phyloP scores from a whole-genome alignment of 2,329 filamentous ascomycete genomes.

The Ophiocordyceps sinensis region DNA sequence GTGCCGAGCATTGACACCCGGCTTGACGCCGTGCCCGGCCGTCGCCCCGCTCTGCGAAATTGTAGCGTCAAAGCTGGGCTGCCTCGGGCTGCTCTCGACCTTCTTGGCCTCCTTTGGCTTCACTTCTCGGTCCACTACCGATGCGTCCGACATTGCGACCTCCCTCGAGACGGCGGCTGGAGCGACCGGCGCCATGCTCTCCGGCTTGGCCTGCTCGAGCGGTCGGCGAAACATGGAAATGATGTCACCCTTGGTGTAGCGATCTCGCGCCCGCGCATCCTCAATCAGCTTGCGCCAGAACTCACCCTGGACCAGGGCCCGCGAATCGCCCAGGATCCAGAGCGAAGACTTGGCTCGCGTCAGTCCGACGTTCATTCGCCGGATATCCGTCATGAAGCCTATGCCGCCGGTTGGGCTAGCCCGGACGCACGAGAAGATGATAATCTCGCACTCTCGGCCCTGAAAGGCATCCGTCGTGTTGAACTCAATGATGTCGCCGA shows the following conservation, averaged over 20 bases:
- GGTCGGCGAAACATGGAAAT: constrained; percentile 32
- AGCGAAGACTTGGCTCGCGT: constrained; percentile 93
- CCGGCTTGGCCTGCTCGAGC: constrained; percentile 19
- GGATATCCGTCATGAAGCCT: constrained; percentile 94
- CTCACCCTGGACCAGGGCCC: constrained; percentile 70
- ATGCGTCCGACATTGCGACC: constrained; percentile 3
- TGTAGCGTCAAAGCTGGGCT: not conserved
- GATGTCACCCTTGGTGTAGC: constrained; percentile 58
- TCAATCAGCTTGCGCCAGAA: constrained; percentile 83
- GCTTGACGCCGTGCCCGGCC: not conserved
- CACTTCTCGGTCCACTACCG: not conserved
- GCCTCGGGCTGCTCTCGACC: not conserved
- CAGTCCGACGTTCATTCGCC: constrained; percentile 97
- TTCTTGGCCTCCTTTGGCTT: not conserved
- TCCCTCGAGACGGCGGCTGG: constrained; percentile 2
- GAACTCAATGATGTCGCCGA: constrained; percentile 78
- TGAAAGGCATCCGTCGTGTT: constrained; percentile 98
- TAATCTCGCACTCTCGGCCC: constrained; percentile 90
- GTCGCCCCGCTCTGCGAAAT: not conserved
- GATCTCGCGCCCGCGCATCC: constrained; percentile 59
- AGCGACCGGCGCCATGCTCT: not conserved
- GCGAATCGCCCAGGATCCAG: constrained; percentile 90
- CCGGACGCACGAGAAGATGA: constrained; percentile 97
- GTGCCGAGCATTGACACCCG: not conserved
- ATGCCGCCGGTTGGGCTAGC: constrained; percentile 88